phyloP scores from a whole-genome alignment of 2,329 filamentous ascomycete species.

The Cordyceps cicadae region DNA sequence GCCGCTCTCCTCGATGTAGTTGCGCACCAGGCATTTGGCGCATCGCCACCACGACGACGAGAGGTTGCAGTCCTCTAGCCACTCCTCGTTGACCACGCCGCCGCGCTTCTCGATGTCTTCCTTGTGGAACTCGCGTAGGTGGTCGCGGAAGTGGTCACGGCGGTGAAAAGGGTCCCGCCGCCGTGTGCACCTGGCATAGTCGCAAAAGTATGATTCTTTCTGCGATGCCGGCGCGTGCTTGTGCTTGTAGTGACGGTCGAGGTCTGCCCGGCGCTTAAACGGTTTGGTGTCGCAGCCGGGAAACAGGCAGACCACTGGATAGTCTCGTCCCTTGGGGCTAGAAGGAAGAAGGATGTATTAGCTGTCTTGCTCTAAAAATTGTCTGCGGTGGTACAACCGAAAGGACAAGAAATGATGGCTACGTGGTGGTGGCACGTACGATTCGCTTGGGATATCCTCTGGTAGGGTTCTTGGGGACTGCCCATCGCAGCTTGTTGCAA shows the following conservation, averaged over 20 bases:
- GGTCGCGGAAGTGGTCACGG: slow-evolving; percentile 49
- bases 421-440: slow-evolving; percentile 7
- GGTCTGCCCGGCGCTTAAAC: slow-evolving; percentile 47
- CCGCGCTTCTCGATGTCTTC: slow-evolving; percentile 46
- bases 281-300: slow-evolving; percentile 35
- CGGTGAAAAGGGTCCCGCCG: slow-evolving; percentile 40
- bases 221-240: slow-evolving; percentile 35
- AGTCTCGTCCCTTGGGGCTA: slow-evolving; percentile 20
- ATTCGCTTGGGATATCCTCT: slow-evolving; percentile 11
- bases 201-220: slow-evolving; percentile 40
- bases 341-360: slow-evolving; percentile 8
- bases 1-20: slow-evolving; percentile 30
- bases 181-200: slow-evolving; percentile 42
- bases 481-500: slow-evolving; percentile 13
- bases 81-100: slow-evolving; percentile 24
- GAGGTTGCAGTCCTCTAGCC: slow-evolving; percentile 32
- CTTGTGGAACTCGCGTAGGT: slow-evolving; percentile 46
- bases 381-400: not conserved
- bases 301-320: slow-evolving; percentile 30
- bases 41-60: slow-evolving; percentile 45
- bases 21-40: slow-evolving; percentile 40
- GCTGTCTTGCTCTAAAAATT: slow-evolving; percentile 3
- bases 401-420: not conserved
- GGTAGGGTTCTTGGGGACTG: slow-evolving; percentile 13
- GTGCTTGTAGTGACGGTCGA: slow-evolving; percentile 44